Percentiles rank a stretch among this genome's conserved stretches.
phyloP scores from a whole-genome alignment of 768 basidiomycete species.

The Pholiota molesta region DNA sequence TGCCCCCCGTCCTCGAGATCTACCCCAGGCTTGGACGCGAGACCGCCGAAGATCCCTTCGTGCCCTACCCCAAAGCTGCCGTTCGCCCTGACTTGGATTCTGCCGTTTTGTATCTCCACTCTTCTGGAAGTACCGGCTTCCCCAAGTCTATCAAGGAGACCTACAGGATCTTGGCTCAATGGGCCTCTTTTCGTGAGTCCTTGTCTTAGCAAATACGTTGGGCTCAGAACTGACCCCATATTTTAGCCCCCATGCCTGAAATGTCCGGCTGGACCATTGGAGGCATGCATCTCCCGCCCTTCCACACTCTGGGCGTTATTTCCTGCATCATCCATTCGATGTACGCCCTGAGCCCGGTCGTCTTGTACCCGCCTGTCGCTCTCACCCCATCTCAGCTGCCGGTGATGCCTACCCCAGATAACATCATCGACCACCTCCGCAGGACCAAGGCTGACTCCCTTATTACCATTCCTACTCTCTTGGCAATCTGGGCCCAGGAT shows the following conservation, averaged over 20 bases:
- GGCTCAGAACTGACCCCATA: not conserved
- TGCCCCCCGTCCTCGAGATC: slow-evolving; percentile 30
- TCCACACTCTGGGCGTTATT: slow-evolving; percentile 38
- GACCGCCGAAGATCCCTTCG: slow-evolving; percentile 27
- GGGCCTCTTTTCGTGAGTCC: slow-evolving; percentile 36
- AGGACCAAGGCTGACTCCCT: slow-evolving; percentile 31
- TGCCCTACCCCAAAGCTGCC: slow-evolving; percentile 24
- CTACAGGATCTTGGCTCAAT: slow-evolving; percentile 31
- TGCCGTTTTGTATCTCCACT: slow-evolving; percentile 42
- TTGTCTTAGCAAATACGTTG: not conserved
- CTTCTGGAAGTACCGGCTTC: slow-evolving; percentile 52
- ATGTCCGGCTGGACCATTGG: slow-evolving; percentile 24
- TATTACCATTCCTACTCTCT: slow-evolving; percentile 39
- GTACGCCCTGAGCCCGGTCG: slow-evolving; percentile 15
- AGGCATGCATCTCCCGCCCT: slow-evolving; percentile 38
- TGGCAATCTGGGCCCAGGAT: slow-evolving; percentile 40
- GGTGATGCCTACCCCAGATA: slow-evolving; percentile 31
- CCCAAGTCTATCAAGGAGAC: slow-evolving; percentile 45
- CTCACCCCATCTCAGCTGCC: slow-evolving; percentile 38
- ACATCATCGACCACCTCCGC: slow-evolving; percentile 36
- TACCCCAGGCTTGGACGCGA: slow-evolving; percentile 46
- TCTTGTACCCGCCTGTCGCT: slow-evolving; percentile 21
- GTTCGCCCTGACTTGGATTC: slow-evolving; percentile 19
- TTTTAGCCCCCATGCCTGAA: not conserved
- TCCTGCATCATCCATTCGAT: slow-evolving; percentile 32